Evolutionary conservation across 1,284 basidiomycete species (phyloP), one percentile per base, ranked within the genome.

Genomic region (Ustilago bromivora): DNA sequence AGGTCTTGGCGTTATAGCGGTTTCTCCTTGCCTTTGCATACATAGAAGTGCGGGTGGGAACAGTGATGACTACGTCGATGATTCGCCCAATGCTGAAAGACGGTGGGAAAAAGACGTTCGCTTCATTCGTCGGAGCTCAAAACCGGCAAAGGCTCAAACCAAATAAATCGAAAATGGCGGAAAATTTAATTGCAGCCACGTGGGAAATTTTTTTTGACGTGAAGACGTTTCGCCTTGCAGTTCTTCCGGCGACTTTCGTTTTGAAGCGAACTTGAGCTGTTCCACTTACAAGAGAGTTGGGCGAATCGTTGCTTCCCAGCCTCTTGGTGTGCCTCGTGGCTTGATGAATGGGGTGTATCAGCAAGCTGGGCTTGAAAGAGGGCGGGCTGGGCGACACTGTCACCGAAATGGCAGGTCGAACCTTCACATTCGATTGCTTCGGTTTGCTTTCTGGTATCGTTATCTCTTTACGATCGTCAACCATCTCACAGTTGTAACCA

Each of bases 121-220:
- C 58, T 34, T 32, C 47, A 60, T 52, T 32, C 36, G 13, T 31
- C 58, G 49, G 58, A 60, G 58, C 34, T 51, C 17, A 17, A 53
- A 60, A 28, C 23, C 23, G 23, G 23, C 23, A 2, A 46, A 0
- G 7, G 43, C 11, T 46, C 13, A 19, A 19, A 46, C 3, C 23
- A 59, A 32, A 41, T 6, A 36, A 35, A 8, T 46, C 1, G 19
- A 46, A n/a, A 15, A 46, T 8, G 40, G 15, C 40, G 40, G n/a
- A 46, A 46, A 46, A 1, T 19, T 7, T 6, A 10, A 38, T 5
- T 38, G 10, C 13, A 10, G 43, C 43, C 43, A 46, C 43, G 43
- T 46, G 43, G 43, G 43, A 19, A 46, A 0, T 17, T 4, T 19
- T 19, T n/a, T 46, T 46, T 46, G 43, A 46, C 43, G 43, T 46